These are phyloP conservation scores for Auricularia heimuer DNA, from an alignment of 768 basidiomycete genomes.

Conservation along the genomic window DNA sequence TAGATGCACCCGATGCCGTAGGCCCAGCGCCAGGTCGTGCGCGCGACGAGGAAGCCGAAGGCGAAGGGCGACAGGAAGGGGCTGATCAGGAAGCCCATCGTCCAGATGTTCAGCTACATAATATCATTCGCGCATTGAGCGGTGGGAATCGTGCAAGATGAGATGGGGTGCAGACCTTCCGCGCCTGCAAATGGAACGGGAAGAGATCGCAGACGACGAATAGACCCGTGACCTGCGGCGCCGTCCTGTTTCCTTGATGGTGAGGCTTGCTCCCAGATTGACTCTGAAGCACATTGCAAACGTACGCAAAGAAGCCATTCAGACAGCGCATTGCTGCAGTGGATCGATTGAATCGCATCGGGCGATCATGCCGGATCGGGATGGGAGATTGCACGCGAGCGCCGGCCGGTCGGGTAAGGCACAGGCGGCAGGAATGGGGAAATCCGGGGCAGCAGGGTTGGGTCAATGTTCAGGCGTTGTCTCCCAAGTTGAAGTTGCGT, in stretches of 20 bases:
- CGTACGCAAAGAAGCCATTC: constrained; percentile 46
- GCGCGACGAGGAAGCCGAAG: constrained; percentile 58
- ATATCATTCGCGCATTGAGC: neutral
- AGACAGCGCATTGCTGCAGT: constrained; percentile 46
- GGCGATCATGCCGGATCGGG: neutral
- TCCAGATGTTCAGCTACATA: constrained; percentile 54
- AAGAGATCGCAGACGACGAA: constrained; percentile 55
- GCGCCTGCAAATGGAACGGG: constrained; percentile 60
- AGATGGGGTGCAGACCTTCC: constrained; percentile 33
- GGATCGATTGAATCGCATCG: neutral
- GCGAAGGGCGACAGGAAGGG: constrained; percentile 56
- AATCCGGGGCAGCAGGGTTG: neutral
- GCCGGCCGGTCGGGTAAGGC: neutral
- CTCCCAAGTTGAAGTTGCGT: no score
- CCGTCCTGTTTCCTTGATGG: constrained; percentile 26
- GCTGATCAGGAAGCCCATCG: constrained; percentile 61
- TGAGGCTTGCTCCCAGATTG: neutral
- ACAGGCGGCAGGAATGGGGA: neutral
- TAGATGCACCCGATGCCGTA: constrained; percentile 60
- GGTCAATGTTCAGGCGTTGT: no score
- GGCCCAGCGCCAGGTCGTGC: constrained; percentile 41
- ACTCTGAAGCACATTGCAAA: constrained; percentile 1
- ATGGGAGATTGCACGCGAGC: neutral
- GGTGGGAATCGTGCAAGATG: neutral
- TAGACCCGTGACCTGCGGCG: constrained; percentile 54